Conservation (phyloP, 352 stramenopile species). For the Pythium monospermum region DNA sequence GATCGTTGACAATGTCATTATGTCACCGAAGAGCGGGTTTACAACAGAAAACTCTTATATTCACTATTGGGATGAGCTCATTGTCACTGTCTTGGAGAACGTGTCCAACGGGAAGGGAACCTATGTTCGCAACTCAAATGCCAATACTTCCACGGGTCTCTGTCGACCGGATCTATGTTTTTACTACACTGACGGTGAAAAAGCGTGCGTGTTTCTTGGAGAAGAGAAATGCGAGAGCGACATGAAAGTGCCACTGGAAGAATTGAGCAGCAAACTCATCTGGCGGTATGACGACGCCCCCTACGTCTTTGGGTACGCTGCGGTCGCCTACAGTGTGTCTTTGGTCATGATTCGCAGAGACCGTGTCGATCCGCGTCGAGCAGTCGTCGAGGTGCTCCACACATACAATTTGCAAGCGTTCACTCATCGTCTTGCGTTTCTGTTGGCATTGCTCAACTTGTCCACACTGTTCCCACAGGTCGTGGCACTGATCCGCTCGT, state of each 20-base stretch:
- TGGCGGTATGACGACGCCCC: neutral
- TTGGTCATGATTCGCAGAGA: neutral
- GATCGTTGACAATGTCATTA: too few species aligned
- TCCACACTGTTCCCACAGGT: neutral
- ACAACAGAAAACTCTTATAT: too few species aligned
- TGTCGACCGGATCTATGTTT: constrained; percentile 41
- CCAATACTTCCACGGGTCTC: too few species aligned
- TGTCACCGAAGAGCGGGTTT: too few species aligned
- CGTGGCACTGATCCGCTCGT: neutral
- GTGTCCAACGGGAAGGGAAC: too few species aligned
- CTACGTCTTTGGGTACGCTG: neutral
- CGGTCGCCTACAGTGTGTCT: neutral
- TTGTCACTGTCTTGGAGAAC: too few species aligned
- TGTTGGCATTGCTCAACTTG: neutral
- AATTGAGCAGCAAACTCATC: neutral
- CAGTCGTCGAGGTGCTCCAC: neutral
- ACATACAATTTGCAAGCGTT: neutral
- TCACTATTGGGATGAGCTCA: too few species aligned
- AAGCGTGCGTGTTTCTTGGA: neutral
- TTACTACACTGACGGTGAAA: neutral
- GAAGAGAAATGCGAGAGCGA: neutral
- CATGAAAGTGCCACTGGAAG: neutral
- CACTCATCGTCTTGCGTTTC: neutral
- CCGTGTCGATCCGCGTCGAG: neutral
- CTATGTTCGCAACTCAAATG: too few species aligned